Evolutionary conservation across 495 filamentous ascomycete species (phyloP).

Genomic region (Bryoglossum gracile): DNA sequence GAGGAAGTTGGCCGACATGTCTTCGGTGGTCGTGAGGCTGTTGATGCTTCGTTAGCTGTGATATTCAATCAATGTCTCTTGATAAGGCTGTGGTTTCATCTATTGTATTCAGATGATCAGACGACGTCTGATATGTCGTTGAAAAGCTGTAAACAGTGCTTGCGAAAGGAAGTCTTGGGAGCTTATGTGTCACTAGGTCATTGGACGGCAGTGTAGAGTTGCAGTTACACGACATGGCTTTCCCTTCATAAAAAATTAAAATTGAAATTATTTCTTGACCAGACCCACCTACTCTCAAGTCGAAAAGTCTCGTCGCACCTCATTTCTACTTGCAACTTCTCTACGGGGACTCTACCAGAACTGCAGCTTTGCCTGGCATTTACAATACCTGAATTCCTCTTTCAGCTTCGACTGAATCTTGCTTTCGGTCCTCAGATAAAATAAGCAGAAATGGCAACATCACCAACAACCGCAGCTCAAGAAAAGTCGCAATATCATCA

Average conservation of each 20-base stretch:
- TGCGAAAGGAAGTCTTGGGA: conserved; percentile 6
- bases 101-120: neutral
- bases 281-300: too few species aligned
- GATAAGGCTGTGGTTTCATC: neutral
- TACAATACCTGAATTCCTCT: too few species aligned
- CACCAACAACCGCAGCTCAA: too few species aligned
- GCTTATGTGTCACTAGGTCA: conserved; percentile 17
- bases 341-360: too few species aligned
- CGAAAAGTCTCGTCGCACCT: too few species aligned
- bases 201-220: conserved; percentile 15
- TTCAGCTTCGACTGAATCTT: too few species aligned
- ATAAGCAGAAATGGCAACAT: too few species aligned
- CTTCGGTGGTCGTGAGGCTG: conserved; percentile 11
- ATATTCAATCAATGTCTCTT: conserved; percentile 6
- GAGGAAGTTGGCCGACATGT: conserved; percentile 17
- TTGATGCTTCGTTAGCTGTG: conserved; percentile 16
- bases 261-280: too few species aligned
- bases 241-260: too few species aligned
- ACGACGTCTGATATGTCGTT: neutral
- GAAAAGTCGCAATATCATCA: conserved; percentile 16
- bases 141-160: neutral
- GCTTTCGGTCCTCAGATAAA: too few species aligned
- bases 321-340: too few species aligned
- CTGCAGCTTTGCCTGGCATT: too few species aligned
- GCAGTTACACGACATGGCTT: conserved; percentile 17